Conservation (phyloP, 2,329 filamentous ascomycete species). For the Paecilomyces sp. region DNA sequence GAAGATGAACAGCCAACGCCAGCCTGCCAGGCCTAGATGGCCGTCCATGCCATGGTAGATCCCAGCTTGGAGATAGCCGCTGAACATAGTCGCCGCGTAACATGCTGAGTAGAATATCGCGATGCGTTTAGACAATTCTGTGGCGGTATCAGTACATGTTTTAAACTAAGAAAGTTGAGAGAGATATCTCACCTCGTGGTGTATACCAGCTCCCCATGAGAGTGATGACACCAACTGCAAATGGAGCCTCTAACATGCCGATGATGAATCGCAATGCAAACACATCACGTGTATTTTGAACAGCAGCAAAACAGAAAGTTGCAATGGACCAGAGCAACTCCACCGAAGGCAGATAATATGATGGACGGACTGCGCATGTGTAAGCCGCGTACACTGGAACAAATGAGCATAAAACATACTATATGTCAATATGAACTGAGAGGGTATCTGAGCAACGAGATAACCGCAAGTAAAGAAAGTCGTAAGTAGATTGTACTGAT, state of each 20-base stretch:
- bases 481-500: not conserved
- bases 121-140: slow-evolving; percentile 16
- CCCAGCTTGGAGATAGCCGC: slow-evolving; percentile 14
- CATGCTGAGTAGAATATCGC: slow-evolving; percentile 15
- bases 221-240: slow-evolving; percentile 14
- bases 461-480: not conserved
- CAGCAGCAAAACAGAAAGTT: slow-evolving; percentile 15
- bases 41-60: slow-evolving; percentile 11
- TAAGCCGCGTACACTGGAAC: not conserved
- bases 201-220: slow-evolving; percentile 12
- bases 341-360: slow-evolving; percentile 11
- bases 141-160: not conserved
- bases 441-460: not conserved
- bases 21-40: slow-evolving; percentile 16
- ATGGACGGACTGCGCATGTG: slow-evolving; percentile 9
- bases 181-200: slow-evolving; percentile 2
- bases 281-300: slow-evolving; percentile 14
- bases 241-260: slow-evolving; percentile 12
- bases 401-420: not conserved
- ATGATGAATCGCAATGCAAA: slow-evolving; percentile 14
- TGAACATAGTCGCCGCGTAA: slow-evolving; percentile 14
- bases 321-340: slow-evolving; percentile 16
- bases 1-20: slow-evolving; percentile 23
- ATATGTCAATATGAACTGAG: not conserved
- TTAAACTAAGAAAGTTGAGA: not conserved